Base-by-base conservation (phyloP, 75 land plant species). In the Sequoiadendron giganteum region DNA sequence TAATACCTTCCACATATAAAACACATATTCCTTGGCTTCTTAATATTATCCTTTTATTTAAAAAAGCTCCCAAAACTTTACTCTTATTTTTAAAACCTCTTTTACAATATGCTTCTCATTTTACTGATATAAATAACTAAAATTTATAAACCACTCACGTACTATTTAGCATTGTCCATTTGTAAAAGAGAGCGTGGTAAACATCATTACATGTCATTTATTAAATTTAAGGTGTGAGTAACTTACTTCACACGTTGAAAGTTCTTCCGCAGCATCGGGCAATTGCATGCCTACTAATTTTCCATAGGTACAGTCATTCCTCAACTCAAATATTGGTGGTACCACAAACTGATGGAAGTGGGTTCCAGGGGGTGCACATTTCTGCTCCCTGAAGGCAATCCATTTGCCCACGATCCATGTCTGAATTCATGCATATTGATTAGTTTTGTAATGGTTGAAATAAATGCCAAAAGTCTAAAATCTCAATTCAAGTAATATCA, bases 351-450 rank as follows among this genome's bases (percentile, higher is more conserved):
- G 97, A 91, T 95, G 93, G 86, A 96, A 95, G 84, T 93, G 94
- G 4, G 96, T 91, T 52, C 97, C 96, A 1, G 91, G 1, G 25
- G 97, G 96, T 0, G 97, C 97, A 88, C 90, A 91, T 45, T 47
- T 89, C 68, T 96, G 97, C 76, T 94, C 93, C 30, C 89, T 86
- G 79, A 87, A 91, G 52, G 94, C 87, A 16, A 94, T 88, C 97
- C 97, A 96, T 85, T 96, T 96, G 38, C 97, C 97, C 25, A 95
- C 95, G 15, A 96, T 93, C 97, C 97, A 96, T 83, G 97, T 93
- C 97, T 96, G 86, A 9, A 49, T 34, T 45, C 79, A 73, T 30
- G 21, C 78, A 40, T 36, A 39, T 25, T 61, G 7, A 5, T 21
- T 61, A 61, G 68, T 5, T 61, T 61, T 19, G 0, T 3, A 19